Base-by-base conservation (phyloP, 2,329 filamentous ascomycete species). In the Xylaria sp. region DNA sequence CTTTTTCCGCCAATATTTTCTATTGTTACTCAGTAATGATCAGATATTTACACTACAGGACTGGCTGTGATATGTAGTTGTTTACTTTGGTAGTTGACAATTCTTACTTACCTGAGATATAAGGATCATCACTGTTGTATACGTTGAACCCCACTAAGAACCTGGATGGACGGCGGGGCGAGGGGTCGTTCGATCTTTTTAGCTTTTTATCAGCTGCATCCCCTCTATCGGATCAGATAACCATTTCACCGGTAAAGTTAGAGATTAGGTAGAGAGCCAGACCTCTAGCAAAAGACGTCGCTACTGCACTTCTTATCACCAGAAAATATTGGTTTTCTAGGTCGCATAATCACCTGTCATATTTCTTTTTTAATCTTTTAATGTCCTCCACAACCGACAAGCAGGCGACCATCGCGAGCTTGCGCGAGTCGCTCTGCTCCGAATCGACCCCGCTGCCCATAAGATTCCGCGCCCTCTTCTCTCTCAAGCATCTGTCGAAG, bases 401-500 rank as follows among this genome's bases (percentile, higher is more conserved):
- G 1, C 66, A 57, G 64, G 72, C 75, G 61, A 90, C 88, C 55
- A 86, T 94, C 74, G 77, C 84, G 66, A 83, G 86, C 67, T 87
- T 97, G 62, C 91, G 94, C 78, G 87, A 91, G 77, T 92, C 91
- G 68, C 89, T 99, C 69, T 91, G 88, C 76, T 91, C 92, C 58
- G 96, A 98, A 83, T 83, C 87, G 15, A 91, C 92, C 71, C 90
- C 94, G 55, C 92, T 99, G 64, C 92, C 94, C 48, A 87, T 93
- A 72, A 94, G 96, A 72, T 99, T 98, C 83, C 94, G 96, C 76
- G 95, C 96, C 52, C 92, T 99, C 75, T 99, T 99, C 85, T 98
- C 95, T 20, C 90, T 99, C 69, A 99, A 99, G 84, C 93, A 98
- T 80, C 85, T 98, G 69, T 95, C 96, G 57, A 90, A 88, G 67